Evolutionary conservation across 441 rosid species (phyloP).

Genomic region (Croton setiger): DNA sequence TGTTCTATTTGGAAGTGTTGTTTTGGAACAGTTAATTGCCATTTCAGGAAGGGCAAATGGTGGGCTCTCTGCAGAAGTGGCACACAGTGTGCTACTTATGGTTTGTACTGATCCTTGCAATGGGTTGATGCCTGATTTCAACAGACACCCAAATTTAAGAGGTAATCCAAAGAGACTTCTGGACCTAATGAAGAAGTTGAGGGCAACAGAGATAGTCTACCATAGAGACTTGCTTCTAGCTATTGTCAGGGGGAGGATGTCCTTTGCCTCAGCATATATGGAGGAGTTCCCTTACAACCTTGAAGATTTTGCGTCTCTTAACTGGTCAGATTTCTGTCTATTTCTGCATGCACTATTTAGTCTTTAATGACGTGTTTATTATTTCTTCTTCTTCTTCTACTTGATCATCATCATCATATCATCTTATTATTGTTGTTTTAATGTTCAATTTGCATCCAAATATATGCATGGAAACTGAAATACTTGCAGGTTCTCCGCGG

Average conservation of each 20-base stretch:
- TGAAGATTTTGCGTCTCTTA: conserved; percentile 74
- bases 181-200: conserved; percentile 82
- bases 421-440: not conserved
- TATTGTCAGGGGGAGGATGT: conserved; percentile 63
- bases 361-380: not conserved
- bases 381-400: not conserved
- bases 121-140: conserved; percentile 86
- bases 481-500: conserved; percentile 75
- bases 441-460: conserved; percentile 13
- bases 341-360: conserved; percentile 2
- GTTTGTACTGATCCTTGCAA: conserved; percentile 86
- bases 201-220: conserved; percentile 57
- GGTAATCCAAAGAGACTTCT: conserved; percentile 75
- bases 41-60: conserved; percentile 67
- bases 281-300: conserved; percentile 87
- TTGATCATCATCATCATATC: not conserved
- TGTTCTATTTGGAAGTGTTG: conserved; percentile 82
- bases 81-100: conserved; percentile 56
- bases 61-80: conserved; percentile 55
- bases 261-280: conserved; percentile 71
- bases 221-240: conserved; percentile 86
- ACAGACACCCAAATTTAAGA: conserved; percentile 49
- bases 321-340: conserved; percentile 62
- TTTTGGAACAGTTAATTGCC: conserved; percentile 66
- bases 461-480: conserved; percentile 39